These are phyloP conservation scores for Aurinia saxatilis DNA, from an alignment of 345 rosid genomes.

Conservation along the genomic window DNA sequence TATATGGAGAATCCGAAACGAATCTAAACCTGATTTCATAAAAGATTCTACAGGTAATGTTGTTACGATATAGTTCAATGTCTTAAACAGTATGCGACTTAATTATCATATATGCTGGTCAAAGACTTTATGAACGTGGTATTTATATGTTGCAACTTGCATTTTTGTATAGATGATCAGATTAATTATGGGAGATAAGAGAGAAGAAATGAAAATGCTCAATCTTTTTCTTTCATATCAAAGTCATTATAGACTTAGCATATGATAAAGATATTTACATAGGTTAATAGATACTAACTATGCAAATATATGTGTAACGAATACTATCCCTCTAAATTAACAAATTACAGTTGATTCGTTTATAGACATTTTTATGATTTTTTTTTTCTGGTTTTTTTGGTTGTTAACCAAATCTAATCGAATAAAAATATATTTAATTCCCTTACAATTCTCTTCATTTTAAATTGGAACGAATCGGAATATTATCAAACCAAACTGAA, in stretches of 20 bases:
- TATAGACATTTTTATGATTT: no score
- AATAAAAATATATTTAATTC: no score
- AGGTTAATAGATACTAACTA: no score
- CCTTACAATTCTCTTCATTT: no score
- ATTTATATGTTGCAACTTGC: not conserved
- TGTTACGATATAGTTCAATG: slow-evolving; percentile 11
- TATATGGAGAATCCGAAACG: not conserved
- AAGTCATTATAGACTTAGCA: not conserved
- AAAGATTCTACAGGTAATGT: slow-evolving; percentile 20
- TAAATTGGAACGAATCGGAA: no score
- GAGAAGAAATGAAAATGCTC: not conserved
- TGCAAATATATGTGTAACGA: no score
- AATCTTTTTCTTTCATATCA: not conserved
- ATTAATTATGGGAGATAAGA: not conserved
- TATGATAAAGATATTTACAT: no score
- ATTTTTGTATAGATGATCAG: not conserved
- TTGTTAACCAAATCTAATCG: no score
- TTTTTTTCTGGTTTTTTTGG: no score
- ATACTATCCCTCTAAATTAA: no score
- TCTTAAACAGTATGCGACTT: not conserved
- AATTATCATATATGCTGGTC: not conserved
- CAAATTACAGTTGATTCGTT: no score
- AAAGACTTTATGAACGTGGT: not conserved
- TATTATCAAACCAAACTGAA: no score
- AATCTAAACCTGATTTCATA: slow-evolving; percentile 9